A percentile compares a stretch with the other conserved stretches of the same genome.
Evolutionary conservation across 176 grass and related monocot genomes (phyloP).

Genomic region (Cenchrus americanus): DNA sequence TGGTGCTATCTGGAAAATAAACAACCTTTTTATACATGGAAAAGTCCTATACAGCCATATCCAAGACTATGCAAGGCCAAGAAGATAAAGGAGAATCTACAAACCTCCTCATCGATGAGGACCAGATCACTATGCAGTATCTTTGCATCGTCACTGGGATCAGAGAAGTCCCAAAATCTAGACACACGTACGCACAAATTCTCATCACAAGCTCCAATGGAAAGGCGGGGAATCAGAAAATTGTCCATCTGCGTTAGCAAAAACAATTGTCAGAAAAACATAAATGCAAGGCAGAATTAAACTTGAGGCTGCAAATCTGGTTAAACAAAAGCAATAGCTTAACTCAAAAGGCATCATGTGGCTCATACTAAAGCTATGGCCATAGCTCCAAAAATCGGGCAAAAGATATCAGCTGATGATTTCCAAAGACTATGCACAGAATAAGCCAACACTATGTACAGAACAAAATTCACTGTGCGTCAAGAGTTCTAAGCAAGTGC

Average conservation of each 20-base stretch:
- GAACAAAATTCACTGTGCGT: not conserved
- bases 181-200: not conserved
- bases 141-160: not conserved
- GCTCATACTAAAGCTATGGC: too few species aligned
- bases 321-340: not conserved
- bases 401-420: not conserved
- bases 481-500: not conserved
- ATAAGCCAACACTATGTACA: not conserved
- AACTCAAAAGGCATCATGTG: too few species aligned
- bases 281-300: not conserved
- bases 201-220: not conserved
- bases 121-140: not conserved
- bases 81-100: too few species aligned
- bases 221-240: not conserved
- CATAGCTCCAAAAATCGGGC: not conserved
- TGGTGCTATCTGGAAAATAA: too few species aligned
- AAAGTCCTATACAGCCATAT: too few species aligned
- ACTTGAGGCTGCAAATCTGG: not conserved
- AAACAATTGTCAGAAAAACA: not conserved
- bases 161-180: not conserved
- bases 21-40: too few species aligned
- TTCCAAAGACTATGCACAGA: not conserved
- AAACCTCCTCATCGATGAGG: not conserved
- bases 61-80: too few species aligned
- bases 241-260: not conserved